A percentile compares a stretch with the other conserved stretches of the same genome.
These are phyloP conservation scores for Quercus aquifolioides DNA, from an alignment of 306 rosid genomes.

Conservation along the genomic window DNA sequence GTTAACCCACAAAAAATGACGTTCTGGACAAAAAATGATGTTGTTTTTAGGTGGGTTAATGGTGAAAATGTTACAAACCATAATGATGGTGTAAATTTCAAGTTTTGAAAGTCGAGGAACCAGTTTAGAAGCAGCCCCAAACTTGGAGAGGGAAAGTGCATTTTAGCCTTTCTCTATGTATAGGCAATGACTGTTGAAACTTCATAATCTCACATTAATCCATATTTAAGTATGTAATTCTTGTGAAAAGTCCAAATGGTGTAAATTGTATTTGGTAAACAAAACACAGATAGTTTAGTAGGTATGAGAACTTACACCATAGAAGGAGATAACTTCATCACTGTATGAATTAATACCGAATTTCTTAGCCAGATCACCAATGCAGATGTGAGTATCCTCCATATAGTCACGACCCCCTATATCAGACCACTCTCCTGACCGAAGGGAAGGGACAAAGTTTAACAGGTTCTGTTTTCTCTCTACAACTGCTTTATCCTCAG, in stretches of 20 bases:
- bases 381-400: slow-evolving; percentile 96
- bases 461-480: slow-evolving; percentile 52
- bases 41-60: too few relatives aligned
- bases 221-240: not conserved
- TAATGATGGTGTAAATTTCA: too few relatives aligned
- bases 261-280: not conserved
- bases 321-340: slow-evolving; percentile 74
- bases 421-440: slow-evolving; percentile 96
- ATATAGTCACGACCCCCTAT: slow-evolving; percentile 68
- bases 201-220: not conserved
- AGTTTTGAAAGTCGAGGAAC: too few relatives aligned
- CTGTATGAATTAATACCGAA: slow-evolving; percentile 35
- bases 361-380: slow-evolving; percentile 70
- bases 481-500: slow-evolving; percentile 62
- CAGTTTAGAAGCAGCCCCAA: too few relatives aligned
- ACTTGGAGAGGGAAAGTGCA: too few relatives aligned
- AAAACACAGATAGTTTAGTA: slow-evolving; percentile 3
- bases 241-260: not conserved
- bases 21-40: too few relatives aligned
- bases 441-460: slow-evolving; percentile 56
- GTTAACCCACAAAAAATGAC: too few relatives aligned
- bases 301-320: slow-evolving; percentile 66
- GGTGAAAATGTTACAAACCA: too few relatives aligned
- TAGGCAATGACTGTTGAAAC: not conserved
- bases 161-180: not conserved